phyloP scores from a whole-genome alignment of 176 grass and related monocot genomes.

The Musa itinerans region DNA sequence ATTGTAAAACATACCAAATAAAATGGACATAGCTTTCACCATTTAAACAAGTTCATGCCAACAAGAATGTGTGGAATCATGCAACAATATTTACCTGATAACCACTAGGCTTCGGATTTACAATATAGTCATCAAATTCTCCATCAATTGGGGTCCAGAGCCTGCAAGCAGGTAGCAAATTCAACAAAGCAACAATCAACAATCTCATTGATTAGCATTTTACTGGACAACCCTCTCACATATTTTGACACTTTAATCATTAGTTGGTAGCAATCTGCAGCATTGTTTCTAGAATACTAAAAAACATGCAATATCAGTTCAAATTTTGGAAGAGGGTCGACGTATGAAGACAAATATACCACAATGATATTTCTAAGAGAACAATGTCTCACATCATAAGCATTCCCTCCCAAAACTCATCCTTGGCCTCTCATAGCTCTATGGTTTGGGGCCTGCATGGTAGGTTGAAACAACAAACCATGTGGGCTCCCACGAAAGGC shows the following conservation, averaged over 20 bases:
- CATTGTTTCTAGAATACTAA: not conserved
- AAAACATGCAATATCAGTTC: not conserved
- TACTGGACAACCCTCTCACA: not conserved
- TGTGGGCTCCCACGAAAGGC: no score
- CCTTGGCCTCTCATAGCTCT: no score
- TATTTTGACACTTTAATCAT: no score
- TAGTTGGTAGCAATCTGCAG: no score
- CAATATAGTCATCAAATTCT: conserved; percentile 96
- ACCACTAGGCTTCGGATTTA: conserved; percentile 95
- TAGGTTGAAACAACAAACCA: no score
- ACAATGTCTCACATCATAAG: no score
- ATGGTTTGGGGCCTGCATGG: no score
- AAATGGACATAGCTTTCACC: not conserved
- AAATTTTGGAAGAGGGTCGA: no score
- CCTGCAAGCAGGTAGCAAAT: conserved; percentile 31
- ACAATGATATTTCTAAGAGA: no score
- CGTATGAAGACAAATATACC: no score
- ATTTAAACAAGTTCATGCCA: not conserved
- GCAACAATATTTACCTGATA: conserved; percentile 76
- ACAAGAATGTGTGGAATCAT: not conserved
- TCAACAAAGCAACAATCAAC: conserved; percentile 7
- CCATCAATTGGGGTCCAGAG: conserved; percentile 95
- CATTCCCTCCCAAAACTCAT: no score
- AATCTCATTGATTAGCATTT: not conserved
- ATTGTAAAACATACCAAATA: not conserved